A percentile compares a stretch with the other conserved stretches of the same genome.
Evolutionary conservation across 352 stramenopile species (phyloP).

Genomic region (Globisporangium heterothallicum): DNA sequence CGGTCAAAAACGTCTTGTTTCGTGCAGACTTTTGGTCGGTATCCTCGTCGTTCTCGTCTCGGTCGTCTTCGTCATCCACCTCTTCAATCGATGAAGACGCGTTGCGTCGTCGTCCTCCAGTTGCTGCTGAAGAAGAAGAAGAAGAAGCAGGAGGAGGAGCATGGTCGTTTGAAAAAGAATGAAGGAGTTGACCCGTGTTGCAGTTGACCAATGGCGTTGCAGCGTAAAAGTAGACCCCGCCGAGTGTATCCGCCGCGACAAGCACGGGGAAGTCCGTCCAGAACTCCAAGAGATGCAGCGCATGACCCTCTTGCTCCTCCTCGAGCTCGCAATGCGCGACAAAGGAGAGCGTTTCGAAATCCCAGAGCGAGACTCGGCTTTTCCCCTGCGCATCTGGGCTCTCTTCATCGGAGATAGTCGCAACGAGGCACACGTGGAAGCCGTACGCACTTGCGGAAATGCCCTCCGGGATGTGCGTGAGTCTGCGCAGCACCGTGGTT

Average conservation of each 20-base stretch:
- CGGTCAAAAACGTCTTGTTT: constrained; percentile 23
- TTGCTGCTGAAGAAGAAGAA: background rate
- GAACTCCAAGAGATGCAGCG: constrained; percentile 51
- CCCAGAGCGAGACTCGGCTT: constrained; percentile 53
- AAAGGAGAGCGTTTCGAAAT: constrained; percentile 67
- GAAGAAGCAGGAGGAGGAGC: background rate
- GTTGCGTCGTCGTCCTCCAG: background rate
- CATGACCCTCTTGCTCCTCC: constrained; percentile 10
- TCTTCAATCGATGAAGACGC: background rate
- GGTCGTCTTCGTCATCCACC: constrained; percentile 12
- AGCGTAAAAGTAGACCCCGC: constrained; percentile 54
- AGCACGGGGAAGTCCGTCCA: constrained; percentile 70
- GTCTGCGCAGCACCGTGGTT: constrained; percentile 42
- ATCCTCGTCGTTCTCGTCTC: background rate
- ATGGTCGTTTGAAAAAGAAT: constrained; percentile 54
- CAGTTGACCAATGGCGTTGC: constrained; percentile 35
- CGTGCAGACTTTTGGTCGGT: background rate
- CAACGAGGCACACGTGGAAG: constrained; percentile 61
- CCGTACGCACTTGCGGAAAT: constrained; percentile 57
- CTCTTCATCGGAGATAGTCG: constrained; percentile 46
- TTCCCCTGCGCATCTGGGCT: constrained; percentile 21
- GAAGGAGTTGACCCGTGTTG: constrained; percentile 41
- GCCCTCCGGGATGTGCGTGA: constrained; percentile 51
- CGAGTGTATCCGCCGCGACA: constrained; percentile 38
- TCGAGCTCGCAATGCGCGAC: constrained; percentile 30